Percentiles rank a stretch among this genome's conserved stretches.
Evolutionary conservation across 805 yeast genomes (phyloP).

Genomic region (Komagataella mondaviorum): DNA sequence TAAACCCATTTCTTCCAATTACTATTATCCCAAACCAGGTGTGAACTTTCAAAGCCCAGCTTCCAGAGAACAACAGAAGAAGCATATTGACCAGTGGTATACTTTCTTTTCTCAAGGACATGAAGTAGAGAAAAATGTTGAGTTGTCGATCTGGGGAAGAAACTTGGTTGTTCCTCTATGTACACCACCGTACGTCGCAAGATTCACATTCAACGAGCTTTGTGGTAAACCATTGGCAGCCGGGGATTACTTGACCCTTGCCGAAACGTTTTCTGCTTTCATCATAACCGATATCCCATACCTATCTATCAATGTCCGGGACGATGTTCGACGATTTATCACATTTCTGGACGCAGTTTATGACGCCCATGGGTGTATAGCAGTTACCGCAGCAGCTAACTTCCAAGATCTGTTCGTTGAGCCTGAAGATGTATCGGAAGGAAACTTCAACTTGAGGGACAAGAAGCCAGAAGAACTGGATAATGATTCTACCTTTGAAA

Average conservation of each 20-base stretch:
- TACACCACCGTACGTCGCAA: constrained; percentile 74
- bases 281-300: constrained; percentile 91
- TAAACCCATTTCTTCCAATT: constrained; percentile 69
- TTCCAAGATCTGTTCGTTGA: constrained; percentile 80
- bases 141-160: constrained; percentile 77
- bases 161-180: constrained; percentile 61
- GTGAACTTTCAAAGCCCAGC: constrained; percentile 36
- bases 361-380: constrained; percentile 78
- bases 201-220: constrained; percentile 72
- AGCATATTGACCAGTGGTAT: constrained; percentile 65
- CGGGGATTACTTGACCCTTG: constrained; percentile 83
- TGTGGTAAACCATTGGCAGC: constrained; percentile 87
- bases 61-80: constrained; percentile 34
- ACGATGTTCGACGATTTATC: constrained; percentile 80
- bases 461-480: constrained; percentile 9
- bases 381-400: constrained; percentile 81
- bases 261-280: constrained; percentile 60
- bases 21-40: constrained; percentile 60
- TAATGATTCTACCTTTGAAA: constrained; percentile 22
- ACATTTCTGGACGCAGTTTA: constrained; percentile 93
- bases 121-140: constrained; percentile 19
- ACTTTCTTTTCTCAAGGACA: constrained; percentile 59
- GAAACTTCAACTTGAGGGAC: constrained; percentile 25
- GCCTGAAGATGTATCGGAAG: constrained; percentile 45
- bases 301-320: constrained; percentile 64